A percentile compares a stretch with the other conserved stretches of the same genome.
Evolutionary conservation across 2,329 filamentous ascomycete genomes (phyloP).

Genomic region (Phoma herbarum): DNA sequence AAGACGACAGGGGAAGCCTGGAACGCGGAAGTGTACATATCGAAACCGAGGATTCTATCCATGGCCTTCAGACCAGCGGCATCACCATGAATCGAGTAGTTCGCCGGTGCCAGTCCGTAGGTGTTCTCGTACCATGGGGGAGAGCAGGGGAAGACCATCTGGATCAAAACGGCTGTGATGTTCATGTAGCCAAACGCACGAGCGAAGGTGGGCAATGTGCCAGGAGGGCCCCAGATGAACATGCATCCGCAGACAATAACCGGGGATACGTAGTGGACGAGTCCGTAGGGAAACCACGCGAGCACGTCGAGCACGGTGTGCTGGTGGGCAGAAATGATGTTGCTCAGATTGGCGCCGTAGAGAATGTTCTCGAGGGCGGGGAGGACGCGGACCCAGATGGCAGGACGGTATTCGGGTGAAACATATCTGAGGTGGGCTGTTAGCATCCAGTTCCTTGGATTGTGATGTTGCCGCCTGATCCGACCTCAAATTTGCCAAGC

Average conservation of each 20-base stretch:
- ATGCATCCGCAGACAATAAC: constrained; percentile 79
- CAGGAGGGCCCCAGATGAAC: constrained; percentile 89
- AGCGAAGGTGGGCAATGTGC: constrained; percentile 83
- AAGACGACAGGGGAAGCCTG: constrained; percentile 91
- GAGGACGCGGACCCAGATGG: constrained; percentile 94
- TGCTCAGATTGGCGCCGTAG: constrained; percentile 94
- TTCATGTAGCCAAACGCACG: constrained; percentile 93
- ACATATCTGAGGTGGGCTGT: constrained; percentile 73
- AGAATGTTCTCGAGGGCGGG: constrained; percentile 95
- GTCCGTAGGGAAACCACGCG: constrained; percentile 92
- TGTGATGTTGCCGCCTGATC: constrained; percentile 13
- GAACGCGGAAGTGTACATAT: constrained; percentile 93
- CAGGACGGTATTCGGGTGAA: constrained; percentile 84
- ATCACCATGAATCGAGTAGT: constrained; percentile 89
- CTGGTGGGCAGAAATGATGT: constrained; percentile 91
- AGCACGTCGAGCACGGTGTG: constrained; percentile 83
- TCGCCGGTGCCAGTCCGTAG: constrained; percentile 88
- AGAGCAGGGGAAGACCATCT: constrained; percentile 90
- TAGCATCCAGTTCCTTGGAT: constrained; percentile 21
- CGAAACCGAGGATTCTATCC: constrained; percentile 87
- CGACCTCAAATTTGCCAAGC: constrained; percentile 9
- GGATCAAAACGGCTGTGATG: constrained; percentile 84
- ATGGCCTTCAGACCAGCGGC: constrained; percentile 89
- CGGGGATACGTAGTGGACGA: constrained; percentile 88
- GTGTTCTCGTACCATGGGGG: constrained; percentile 97